These are phyloP conservation scores for Beta vulgaris DNA, from an alignment of 148 eudicot species.

Conservation along the genomic window DNA sequence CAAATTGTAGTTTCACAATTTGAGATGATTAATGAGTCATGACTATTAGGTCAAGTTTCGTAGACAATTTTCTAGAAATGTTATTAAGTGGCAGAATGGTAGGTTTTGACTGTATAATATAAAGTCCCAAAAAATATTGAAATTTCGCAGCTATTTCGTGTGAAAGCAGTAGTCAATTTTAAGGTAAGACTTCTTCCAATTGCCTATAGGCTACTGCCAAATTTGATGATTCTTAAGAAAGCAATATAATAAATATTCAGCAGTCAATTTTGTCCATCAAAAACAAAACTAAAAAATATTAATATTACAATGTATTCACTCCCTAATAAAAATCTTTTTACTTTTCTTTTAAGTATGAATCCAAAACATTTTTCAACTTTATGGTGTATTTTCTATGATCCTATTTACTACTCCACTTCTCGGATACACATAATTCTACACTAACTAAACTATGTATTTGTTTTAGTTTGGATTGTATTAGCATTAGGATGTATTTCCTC, in stretches of 20 bases:
- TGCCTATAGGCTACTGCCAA: constrained; percentile 17
- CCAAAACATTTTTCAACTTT: too few relatives aligned
- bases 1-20: neutral
- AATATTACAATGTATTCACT: too few relatives aligned
- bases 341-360: too few relatives aligned
- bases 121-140: constrained; percentile 12
- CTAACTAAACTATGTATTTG: too few relatives aligned
- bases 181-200: constrained; percentile 22
- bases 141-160: constrained; percentile 21
- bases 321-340: too few relatives aligned
- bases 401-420: too few relatives aligned
- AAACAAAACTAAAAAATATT: neutral
- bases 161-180: constrained; percentile 16
- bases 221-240: constrained; percentile 23
- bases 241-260: neutral
- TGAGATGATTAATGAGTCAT: neutral
- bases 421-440: too few relatives aligned
- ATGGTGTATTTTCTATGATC: too few relatives aligned
- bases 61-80: neutral
- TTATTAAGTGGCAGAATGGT: constrained; percentile 13
- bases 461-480: too few relatives aligned
- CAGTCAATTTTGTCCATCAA: constrained; percentile 9
- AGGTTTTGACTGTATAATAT: constrained; percentile 21
- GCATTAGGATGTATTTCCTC: too few relatives aligned
- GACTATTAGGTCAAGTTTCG: neutral